Base-by-base conservation (phyloP, 2,329 filamentous ascomycete genomes). In the Aspergillus glaucus region DNA sequence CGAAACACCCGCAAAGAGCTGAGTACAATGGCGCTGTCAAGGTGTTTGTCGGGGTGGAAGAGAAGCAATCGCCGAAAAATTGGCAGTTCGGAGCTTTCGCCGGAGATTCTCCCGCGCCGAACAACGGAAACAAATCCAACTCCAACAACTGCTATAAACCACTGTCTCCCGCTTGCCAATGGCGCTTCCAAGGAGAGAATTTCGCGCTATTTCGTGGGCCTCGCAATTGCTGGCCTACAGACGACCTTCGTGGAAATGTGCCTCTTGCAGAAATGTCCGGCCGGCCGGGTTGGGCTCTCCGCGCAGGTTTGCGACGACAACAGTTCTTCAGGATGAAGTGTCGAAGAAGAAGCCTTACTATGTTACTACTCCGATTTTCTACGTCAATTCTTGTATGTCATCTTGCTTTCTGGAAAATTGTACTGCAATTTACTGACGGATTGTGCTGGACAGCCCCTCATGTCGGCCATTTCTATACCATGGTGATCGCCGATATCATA, bases 291-390 rank as follows among this genome's bases (percentile, higher is more conserved):
- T 12, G 10, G 49, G 50, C 44, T 53, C 58, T 49, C 61, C 57
- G 30, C 61, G 64, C 48, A 57, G 58, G 48, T 57, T 62, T 53
- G 63, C 65, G 52, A 64, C 65, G 37, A 56, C 55, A 15, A 48
- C 65, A 43, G 46, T 50, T 21, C 17, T 19, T 3, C 17, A 40
- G 37, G 47, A 55, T 28, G 50, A 49, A 43, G 49, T 47, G 36
- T 47, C 56, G 3, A 67, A 72, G 52, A 30, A 30, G 37, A 97
- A 97, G 74, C 90, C 92, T 7, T 96, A 86, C 75, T 98, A 97
- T 75, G 78, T 95, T 62, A 97, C 93, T 4, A 94, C 90, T 7
- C 93, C 93, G 2, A 98, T 98, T 50, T 98, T 97, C 75, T 98
- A 98, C 70, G 93, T 98, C 74, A 98, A 98, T 79, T 88, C 91